Evolutionary conservation across 1,139 yeast genomes (phyloP).

Genomic region (Sugiyamaella novakii): DNA sequence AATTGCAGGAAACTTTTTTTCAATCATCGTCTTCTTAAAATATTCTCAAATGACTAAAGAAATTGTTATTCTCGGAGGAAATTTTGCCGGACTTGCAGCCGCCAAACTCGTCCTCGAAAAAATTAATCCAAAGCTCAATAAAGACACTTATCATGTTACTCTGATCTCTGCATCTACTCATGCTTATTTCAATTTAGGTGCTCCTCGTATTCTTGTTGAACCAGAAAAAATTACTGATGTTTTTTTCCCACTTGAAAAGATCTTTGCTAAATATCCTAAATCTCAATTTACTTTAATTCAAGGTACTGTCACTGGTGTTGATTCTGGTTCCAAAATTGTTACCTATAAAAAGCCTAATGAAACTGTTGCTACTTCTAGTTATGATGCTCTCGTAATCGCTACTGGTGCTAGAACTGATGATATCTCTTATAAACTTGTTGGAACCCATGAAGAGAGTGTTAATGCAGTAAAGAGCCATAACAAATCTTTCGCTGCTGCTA

Average conservation of each 20-base stretch:
- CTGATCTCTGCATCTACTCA: constrained; percentile 30
- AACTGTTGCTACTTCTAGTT: constrained; percentile 47
- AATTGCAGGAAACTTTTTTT: background rate
- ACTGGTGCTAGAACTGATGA: constrained; percentile 74
- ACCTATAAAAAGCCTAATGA: constrained; percentile 41
- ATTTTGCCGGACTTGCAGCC: constrained; percentile 30
- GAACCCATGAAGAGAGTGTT: constrained; percentile 71
- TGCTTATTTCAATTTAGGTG: constrained; percentile 30
- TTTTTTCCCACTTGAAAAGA: constrained; percentile 25
- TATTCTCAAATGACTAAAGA: constrained; percentile 20
- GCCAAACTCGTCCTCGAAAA: constrained; percentile 25
- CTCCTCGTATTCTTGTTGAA: constrained; percentile 35
- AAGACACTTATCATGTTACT: constrained; percentile 23
- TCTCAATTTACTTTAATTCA: constrained; percentile 32
- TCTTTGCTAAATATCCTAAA: constrained; percentile 24
- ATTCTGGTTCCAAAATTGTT: constrained; percentile 34
- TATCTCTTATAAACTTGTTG: constrained; percentile 79
- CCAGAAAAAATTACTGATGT: constrained; percentile 27
- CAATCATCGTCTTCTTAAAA: background rate
- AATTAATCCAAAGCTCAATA: constrained; percentile 20
- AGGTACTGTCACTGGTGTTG: constrained; percentile 40
- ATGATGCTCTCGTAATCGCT: constrained; percentile 78
- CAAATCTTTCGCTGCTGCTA: constrained; percentile 69
- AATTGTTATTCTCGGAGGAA: constrained; percentile 35
- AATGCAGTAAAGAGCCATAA: constrained; percentile 77